Base-by-base conservation (phyloP, 2,329 filamentous ascomycete genomes). In the Colletotrichum sp. region DNA sequence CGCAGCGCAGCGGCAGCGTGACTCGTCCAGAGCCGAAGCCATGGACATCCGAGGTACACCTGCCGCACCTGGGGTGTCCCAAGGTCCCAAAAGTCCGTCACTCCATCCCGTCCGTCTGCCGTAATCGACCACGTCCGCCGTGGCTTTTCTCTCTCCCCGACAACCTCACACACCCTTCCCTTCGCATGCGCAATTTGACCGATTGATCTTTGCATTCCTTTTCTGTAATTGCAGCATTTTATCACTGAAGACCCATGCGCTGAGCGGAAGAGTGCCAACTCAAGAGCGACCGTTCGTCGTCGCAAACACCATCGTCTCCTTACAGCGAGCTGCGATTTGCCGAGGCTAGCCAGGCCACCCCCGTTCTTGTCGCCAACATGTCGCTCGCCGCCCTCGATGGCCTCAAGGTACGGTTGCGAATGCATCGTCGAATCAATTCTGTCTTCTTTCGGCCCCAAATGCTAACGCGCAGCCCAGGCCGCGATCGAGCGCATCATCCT, bases 401-500 rank as follows among this genome's bases (percentile, higher is more conserved):
- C 62, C 75, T 77, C 60, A 77, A 77, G 75, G 75, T 77, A 55
- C 24, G 66, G 34, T 34, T 30, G 21, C 39, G 44, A 30, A 36
- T 30, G 10, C 59, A 39, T 21, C 5, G 15, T 18, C 13, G 13
- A 18, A 44, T 4, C 13, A n/a, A 6, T 59, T 16, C 34, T 16
- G 13, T 4, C 24, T 18, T 34, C 13, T 0, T 16, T 15, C 32
- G 16, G 24, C 15, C 28, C 16, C 24, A 18, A 49, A 34, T 21
- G 55, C 76, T 77, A 15, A 77, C 66, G 24, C 55, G n/a, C 36
- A 52, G 18, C 30, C 3, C 81, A 96, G 94, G 88, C 90, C 80
- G 89, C 90, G 77, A 87, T 96, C 80, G 95, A 98, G 87, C 90
- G 91, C 80, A 89, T 98, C 72, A 89, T 96, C 79, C 91, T 97